These are phyloP conservation scores for Corrigiola litoralis DNA, from an alignment of 179 eudicot species.

Conservation along the genomic window DNA sequence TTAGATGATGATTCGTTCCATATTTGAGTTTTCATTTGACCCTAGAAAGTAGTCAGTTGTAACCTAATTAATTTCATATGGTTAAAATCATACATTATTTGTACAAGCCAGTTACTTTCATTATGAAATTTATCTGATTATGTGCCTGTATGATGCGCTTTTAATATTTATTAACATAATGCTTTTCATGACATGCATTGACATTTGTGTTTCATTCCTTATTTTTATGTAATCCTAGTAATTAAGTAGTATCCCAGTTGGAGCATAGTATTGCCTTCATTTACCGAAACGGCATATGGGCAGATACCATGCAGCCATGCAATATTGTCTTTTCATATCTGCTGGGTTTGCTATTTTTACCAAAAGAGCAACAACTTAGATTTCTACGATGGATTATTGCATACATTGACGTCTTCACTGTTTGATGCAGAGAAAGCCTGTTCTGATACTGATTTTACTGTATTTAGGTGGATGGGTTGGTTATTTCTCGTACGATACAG, in stretches of 20 bases:
- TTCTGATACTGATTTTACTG: conserved; percentile 14
- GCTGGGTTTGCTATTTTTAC: neutral
- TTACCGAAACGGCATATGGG: neutral
- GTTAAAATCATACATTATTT: too few species aligned
- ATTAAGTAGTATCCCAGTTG: neutral
- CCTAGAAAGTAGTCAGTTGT: too few species aligned
- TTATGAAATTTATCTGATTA: too few species aligned
- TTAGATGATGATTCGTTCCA: too few species aligned
- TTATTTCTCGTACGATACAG: conserved; percentile 89
- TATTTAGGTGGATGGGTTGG: conserved; percentile 86
- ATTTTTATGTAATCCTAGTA: neutral
- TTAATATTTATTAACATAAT: neutral
- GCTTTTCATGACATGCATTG: neutral
- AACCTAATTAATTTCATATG: too few species aligned
- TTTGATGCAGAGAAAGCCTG: neutral
- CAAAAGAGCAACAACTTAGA: neutral
- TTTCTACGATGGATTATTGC: neutral
- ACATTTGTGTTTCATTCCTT: neutral
- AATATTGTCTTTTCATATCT: neutral
- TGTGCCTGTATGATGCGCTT: neutral
- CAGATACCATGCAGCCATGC: neutral
- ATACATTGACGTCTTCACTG: neutral
- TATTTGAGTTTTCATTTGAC: too few species aligned
- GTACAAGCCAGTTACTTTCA: too few species aligned
- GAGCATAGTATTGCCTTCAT: neutral